Conservation (phyloP, 2,329 filamentous ascomycete species). For the Apiospora saccharicola region DNA sequence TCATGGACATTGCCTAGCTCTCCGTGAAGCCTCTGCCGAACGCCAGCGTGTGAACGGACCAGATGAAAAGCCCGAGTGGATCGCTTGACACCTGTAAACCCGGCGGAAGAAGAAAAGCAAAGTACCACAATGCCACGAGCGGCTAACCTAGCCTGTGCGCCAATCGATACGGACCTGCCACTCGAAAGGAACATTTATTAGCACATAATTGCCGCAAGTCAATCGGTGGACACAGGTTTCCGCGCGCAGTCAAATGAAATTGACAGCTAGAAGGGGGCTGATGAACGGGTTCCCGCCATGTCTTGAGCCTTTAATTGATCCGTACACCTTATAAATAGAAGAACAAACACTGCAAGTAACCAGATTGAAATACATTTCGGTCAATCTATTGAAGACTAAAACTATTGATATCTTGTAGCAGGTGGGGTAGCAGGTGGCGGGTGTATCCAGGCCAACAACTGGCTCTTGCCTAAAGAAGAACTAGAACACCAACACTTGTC, state of each 20-base stretch:
- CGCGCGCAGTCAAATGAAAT: not conserved
- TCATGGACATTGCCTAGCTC: not conserved
- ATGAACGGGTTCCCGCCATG: not conserved
- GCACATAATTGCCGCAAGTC: not conserved
- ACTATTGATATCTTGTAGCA: constrained; percentile 8
- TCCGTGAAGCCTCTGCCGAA: constrained; percentile 3
- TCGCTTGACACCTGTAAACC: not conserved
- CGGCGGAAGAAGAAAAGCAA: not conserved
- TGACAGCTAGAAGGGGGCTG: not conserved
- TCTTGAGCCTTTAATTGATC: not conserved
- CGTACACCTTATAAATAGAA: not conserved
- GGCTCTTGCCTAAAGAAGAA: not conserved
- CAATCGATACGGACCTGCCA: constrained; percentile 1
- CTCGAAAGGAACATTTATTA: not conserved
- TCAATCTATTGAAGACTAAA: constrained; percentile 9
- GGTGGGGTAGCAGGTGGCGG: not conserved
- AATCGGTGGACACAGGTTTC: not conserved
- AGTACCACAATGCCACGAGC: not conserved
- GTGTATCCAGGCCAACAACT: constrained; percentile 11
- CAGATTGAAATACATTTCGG: not conserved
- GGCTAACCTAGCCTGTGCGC: not conserved
- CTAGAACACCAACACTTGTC: too few relatives aligned
- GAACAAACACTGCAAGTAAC: not conserved
- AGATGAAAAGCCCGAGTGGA: constrained; percentile 6
- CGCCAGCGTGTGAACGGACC: constrained; percentile 11